Evolutionary conservation across 2,329 filamentous ascomycete genomes (phyloP), one percentile per base, ranked within the genome.

Genomic region (Myriosclerotinia scirpicola): DNA sequence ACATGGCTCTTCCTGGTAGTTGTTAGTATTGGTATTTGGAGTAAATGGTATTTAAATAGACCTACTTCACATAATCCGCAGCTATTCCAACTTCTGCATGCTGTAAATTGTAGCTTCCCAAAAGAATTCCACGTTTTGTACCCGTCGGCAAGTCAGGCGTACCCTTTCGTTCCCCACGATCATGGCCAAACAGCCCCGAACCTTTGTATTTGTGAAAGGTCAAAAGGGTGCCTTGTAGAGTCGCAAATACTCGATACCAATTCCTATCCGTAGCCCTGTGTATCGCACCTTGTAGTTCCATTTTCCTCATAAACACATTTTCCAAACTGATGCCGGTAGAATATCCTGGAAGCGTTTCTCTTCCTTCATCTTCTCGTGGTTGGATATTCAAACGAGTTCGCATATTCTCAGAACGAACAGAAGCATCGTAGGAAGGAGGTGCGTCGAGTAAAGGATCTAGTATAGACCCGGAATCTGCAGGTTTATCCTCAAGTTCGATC

Each of bases 31-130:
- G 20, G 5, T 30, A 8, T 34, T 5, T 8, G 14, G 0, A 14
- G 55, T 40, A 9, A 20, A 40, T 22, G 6, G 9, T 42, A 15
- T n/a, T 50, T 48, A 14, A 8, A 9, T 55, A 22, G n/a, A 81
- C 84, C 72, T 77, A 87, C 83, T 91, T 90, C 72, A 84, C 82
- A 75, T 90, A 89, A 76, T 93, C 90, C 20, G 86, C 84, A 12
- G 90, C 90, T 69, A 92, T 84, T 14, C 90, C 90, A 30, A 90
- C 85, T 76, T 93, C 90, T 30, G 90, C 90, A 75, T 92, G 88
- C 70, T 91, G 84, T 58, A 93, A 81, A 63, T 87, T 90, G 75
- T 91, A 93, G n/a, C 83, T 84, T 75, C 82, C 85, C 69, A 91
- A 79, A 48, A 92, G 77, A 65, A 81, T 81, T 26, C 84, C 85